Evolutionary conservation across 2,329 filamentous ascomycete species (phyloP).

Genomic region (Cercospora zeina): DNA sequence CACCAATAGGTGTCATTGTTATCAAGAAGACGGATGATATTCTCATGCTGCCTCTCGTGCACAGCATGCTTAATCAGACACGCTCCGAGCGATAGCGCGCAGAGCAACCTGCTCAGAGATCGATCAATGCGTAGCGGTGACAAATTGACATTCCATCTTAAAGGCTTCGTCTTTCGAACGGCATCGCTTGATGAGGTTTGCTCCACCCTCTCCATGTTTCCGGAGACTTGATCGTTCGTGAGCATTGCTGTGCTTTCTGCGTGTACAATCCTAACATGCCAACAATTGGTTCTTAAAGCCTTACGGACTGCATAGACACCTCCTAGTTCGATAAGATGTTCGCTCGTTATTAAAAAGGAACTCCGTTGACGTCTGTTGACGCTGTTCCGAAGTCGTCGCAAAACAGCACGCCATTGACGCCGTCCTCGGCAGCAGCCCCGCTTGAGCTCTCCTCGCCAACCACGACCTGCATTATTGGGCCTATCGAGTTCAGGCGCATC

Average conservation of each 20-base stretch:
- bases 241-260: not conserved
- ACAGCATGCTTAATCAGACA: not conserved
- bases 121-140: not conserved
- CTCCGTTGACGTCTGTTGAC: not conserved
- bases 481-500: slow-evolving; percentile 18
- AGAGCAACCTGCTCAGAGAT: not conserved
- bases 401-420: slow-evolving; percentile 10
- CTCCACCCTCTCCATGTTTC: not conserved
- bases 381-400: not conserved
- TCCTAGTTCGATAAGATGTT: not conserved
- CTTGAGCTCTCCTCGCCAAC: slow-evolving; percentile 14
- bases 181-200: not conserved
- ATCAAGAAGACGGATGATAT: not conserved
- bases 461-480: slow-evolving; percentile 13
- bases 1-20: not conserved
- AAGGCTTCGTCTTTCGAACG: not conserved
- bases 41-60: not conserved
- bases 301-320: not conserved
- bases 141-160: not conserved
- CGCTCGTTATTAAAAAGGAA: not conserved
- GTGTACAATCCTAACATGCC: not conserved
- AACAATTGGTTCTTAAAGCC: not conserved
- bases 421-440: slow-evolving; percentile 10
- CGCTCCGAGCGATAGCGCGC: not conserved
- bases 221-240: not conserved